Conservation (phyloP, 805 yeast species). For the Isabelozyma heimii region DNA sequence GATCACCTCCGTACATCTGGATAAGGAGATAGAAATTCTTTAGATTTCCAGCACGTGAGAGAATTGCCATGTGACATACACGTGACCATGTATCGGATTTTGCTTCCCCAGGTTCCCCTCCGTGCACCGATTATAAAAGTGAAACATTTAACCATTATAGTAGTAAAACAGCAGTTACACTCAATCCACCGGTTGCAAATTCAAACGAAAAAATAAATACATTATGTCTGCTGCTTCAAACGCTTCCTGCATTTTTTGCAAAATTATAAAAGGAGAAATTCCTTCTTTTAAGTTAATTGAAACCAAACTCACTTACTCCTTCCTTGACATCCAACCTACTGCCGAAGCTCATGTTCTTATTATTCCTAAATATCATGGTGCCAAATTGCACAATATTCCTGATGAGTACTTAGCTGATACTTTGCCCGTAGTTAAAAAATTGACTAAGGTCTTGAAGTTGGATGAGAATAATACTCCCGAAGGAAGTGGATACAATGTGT, state of each 20-base stretch:
- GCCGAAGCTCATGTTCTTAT: conserved; percentile 84
- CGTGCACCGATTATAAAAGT: not conserved
- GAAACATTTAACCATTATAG: not conserved
- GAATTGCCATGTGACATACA: no score
- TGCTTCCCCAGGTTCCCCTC: not conserved
- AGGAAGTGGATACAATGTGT: conserved; percentile 78
- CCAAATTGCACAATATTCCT: conserved; percentile 85
- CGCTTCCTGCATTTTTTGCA: conserved; percentile 85
- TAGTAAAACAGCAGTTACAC: not conserved
- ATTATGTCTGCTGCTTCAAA: conserved; percentile 27
- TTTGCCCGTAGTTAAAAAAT: conserved; percentile 83
- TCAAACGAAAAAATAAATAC: conserved; percentile 3
- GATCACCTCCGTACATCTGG: not conserved
- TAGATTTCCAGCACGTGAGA: not conserved
- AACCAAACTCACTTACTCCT: conserved; percentile 77
- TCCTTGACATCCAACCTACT: conserved; percentile 91
- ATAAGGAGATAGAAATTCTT: not conserved
- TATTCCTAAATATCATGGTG: conserved; percentile 93
- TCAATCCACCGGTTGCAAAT: not conserved
- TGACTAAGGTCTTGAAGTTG: conserved; percentile 69
- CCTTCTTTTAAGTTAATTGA: conserved; percentile 90
- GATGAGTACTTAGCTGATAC: conserved; percentile 86
- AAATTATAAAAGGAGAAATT: conserved; percentile 92
- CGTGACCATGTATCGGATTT: no score
- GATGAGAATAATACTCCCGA: conserved; percentile 59